A percentile compares a stretch with the other conserved stretches of the same genome.
These are phyloP conservation scores for Testicularia cyperi DNA, from an alignment of 1,284 basidiomycete genomes.

Conservation along the genomic window DNA sequence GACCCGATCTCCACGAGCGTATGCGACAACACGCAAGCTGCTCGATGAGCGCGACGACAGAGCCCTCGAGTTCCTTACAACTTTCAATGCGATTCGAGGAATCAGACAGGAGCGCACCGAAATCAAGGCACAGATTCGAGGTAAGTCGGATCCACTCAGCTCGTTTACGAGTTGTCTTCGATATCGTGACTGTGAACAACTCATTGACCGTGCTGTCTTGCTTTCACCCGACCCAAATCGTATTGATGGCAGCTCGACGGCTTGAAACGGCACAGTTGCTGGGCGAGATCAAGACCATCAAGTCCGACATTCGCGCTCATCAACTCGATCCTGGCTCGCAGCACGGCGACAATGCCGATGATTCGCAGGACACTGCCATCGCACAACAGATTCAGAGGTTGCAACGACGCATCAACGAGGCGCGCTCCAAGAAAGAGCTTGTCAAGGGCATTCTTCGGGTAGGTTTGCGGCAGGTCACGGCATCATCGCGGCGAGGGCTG, in stretches of 20 bases:
- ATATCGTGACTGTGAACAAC: too few species aligned
- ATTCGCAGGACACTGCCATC: conserved; percentile 15
- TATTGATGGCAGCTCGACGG: conserved; percentile 12
- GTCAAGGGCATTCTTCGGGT: conserved; percentile 37
- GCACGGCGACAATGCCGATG: conserved; percentile 7
- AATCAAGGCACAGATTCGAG: conserved; percentile 19
- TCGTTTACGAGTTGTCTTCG: too few species aligned
- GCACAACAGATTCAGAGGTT: conserved; percentile 24
- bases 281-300: conserved; percentile 22
- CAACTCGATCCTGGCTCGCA: conserved; percentile 15
- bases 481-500: too few species aligned
- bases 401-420: conserved; percentile 29
- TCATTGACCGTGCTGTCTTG: too few species aligned
- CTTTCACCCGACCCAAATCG: too few species aligned
- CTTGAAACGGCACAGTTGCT: conserved; percentile 20
- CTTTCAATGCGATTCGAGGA: conserved; percentile 15
- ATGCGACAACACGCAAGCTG: conserved; percentile 27
- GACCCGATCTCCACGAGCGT: too few species aligned
- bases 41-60: conserved; percentile 31
- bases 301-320: conserved; percentile 23
- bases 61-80: conserved; percentile 28
- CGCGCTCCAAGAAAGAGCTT: conserved; percentile 34
- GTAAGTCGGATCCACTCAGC: conserved; percentile 5
- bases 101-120: conserved; percentile 13
- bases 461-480: too few species aligned